These are phyloP conservation scores for Syncephalastrum monosporum DNA, from an alignment of 371 early-diverging fungal species.

Conservation along the genomic window DNA sequence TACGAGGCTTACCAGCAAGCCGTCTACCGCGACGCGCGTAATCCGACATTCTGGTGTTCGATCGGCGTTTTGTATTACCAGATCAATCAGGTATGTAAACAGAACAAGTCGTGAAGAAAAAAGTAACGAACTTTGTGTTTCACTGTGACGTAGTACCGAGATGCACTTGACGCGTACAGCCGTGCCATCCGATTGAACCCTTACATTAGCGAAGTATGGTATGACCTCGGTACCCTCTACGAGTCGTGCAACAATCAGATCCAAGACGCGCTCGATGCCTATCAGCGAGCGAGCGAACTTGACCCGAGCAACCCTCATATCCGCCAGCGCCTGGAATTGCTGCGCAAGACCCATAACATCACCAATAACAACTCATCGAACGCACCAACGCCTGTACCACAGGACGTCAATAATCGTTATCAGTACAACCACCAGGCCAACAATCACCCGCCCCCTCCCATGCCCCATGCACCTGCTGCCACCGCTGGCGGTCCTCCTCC, in stretches of 20 bases:
- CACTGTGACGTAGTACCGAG: conserved; percentile 58
- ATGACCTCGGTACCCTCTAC: conserved; percentile 93
- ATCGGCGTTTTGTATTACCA: conserved; percentile 98
- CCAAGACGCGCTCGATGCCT: conserved; percentile 96
- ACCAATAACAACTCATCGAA: conserved; percentile 5
- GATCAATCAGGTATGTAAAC: conserved; percentile 68
- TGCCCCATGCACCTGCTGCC: conserved; percentile 2
- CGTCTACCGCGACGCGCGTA: conserved; percentile 90
- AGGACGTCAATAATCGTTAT: conserved; percentile 58
- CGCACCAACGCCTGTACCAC: conserved; percentile 51
- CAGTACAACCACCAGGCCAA: conserved; percentile 23
- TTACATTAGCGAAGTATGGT: conserved; percentile 96
- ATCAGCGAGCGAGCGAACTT: conserved; percentile 71
- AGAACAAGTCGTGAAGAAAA: neutral
- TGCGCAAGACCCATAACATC: conserved; percentile 26
- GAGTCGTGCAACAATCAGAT: conserved; percentile 98
- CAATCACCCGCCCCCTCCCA: conserved; percentile 1
- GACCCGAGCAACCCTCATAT: conserved; percentile 39
- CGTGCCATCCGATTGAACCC: conserved; percentile 94
- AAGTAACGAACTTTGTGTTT: neutral
- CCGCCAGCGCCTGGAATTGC: conserved; percentile 69
- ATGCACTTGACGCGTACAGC: conserved; percentile 97
- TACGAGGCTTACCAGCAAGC: conserved; percentile 98
- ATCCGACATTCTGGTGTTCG: conserved; percentile 98
- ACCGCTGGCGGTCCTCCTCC: conserved; percentile 2